These are phyloP conservation scores for Erythrobasidium yunnanense DNA, from an alignment of 768 basidiomycete genomes.

Conservation along the genomic window DNA sequence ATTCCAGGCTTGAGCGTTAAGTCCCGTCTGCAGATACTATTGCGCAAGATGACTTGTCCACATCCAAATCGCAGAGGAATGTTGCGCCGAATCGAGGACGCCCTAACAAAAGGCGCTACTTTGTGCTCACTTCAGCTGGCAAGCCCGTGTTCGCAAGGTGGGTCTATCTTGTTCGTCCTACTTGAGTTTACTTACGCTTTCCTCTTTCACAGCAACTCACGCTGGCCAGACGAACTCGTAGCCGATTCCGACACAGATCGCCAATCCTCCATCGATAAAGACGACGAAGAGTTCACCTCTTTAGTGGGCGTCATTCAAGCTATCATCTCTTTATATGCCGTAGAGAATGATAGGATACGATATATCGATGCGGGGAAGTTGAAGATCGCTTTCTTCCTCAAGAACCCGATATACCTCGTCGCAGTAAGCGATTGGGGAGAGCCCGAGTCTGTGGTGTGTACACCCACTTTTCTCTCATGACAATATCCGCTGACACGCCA, in stretches of 20 bases:
- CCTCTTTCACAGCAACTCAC: not conserved
- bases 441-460: constrained; percentile 81
- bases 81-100: not conserved
- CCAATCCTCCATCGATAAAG: constrained; percentile 24
- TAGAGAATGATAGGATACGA: constrained; percentile 63
- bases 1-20: no score
- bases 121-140: constrained; percentile 84
- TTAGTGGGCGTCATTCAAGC: constrained; percentile 89
- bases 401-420: constrained; percentile 80
- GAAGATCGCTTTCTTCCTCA: constrained; percentile 73
- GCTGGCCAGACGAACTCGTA: constrained; percentile 50
- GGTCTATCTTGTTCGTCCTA: constrained; percentile 29
- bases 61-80: no score
- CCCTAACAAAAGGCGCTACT: constrained; percentile 48
- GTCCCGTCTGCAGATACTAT: no score
- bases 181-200: not conserved
- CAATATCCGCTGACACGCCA: not conserved
- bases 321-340: constrained; percentile 85
- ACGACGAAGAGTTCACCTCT: constrained; percentile 56
- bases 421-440: constrained; percentile 88
- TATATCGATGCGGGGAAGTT: constrained; percentile 73
- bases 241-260: constrained; percentile 32
- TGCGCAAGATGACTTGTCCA: no score
- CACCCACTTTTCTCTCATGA: not conserved
- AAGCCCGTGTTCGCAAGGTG: constrained; percentile 94